Evolutionary conservation across 2,329 filamentous ascomycete species (phyloP), one percentile per base, ranked within the genome.

Genomic region (Trichophyton rubrum): DNA sequence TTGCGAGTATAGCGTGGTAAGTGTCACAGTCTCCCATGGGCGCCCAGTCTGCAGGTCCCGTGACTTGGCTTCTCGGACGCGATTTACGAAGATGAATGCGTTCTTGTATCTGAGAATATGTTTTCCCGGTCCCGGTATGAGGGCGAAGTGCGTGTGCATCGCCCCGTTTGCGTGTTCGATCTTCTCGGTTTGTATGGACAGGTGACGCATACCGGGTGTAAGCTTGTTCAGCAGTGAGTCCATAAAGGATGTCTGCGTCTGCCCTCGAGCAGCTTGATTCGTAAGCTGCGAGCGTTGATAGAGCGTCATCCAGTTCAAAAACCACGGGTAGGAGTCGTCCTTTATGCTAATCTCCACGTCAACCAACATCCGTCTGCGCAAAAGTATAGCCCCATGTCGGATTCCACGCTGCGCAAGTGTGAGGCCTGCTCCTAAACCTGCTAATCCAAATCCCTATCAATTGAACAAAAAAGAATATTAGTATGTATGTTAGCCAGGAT

Each of bases 271-370:
- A 78, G 68, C 3, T 62, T 67, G 13, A 15, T 51, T 58, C 9
- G 75, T 69, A 80, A 87, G 63, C 79, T 88, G 66, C 68, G 77
- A 69, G 60, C 85, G 81, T 58, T 90, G 89, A 65, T 90, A 89
- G 60, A 89, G 82, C 5, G 90, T 91, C 72, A 99, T 88, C 91
- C 93, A 99, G 65, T 91, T 86, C 8, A 99, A 80, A 47, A 99
- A 85, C 92, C 91, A 97, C 45, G 85, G 85, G 72, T 97, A 99
- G 1, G 92, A 91, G 51, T 90, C 85, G 75, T 99, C 93, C 68
- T 92, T 89, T 70, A 90, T 88, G 73, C 89, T 92, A 73, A 99
- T 96, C 74, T 99, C 93, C 68, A 99, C 85, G 68, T 96, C 90
- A 68, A 97, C 89, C 33, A 99, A 85, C 76, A 99, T 84, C 56